Base-by-base conservation (phyloP, 768 basidiomycete species). In the Mycena indigotica region DNA sequence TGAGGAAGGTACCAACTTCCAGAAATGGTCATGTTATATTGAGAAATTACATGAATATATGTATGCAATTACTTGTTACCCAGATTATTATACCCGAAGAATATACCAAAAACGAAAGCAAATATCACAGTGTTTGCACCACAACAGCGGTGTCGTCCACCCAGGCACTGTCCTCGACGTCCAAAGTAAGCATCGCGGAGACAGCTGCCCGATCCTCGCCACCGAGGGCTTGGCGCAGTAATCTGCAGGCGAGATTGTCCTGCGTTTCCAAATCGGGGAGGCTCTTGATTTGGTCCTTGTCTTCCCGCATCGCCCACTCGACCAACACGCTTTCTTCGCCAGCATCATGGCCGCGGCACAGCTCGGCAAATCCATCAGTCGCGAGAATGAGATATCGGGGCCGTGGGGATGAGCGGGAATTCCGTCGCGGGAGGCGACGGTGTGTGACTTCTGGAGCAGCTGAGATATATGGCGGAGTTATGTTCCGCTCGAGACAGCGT, bases 71-170 rank as follows among this genome's bases (percentile, higher is more conserved):
- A n/a, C 46, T 25, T 48, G 46, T 26, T 48, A 48, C 46, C 46
- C 46, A 48, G 46, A 48, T 48, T 48, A 48, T 25, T 8, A 6
- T 48, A 25, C 46, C 46, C 46, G n/a, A 39, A 69, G 46, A 48
- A 12, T 48, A 48, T 24, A 48, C 46, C 46, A 23, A 23, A 48
- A 28, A 24, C n/a, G n/a, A 48, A 48, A 28, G 10, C 15, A 8
- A 6, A 25, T 12, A 5, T 79, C 68, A 86, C 30, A 86, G 69
- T 39, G 78, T 80, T 58, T 85, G 84, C 54, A 88, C 86, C 55
- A 88, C 76, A 56, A 88, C 81, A 8, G 85, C 76, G 8, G 86
- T 83, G 68, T 88, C 87, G 60, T 88, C 87, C 58, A 88, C 76
- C 86, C 87, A 88, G 17, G 25, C 24, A 13, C 83, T 79, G 39